Evolutionary conservation across 371 early-diverging fungal genomes (phyloP).

Genomic region (Rhizomucor miehei): DNA sequence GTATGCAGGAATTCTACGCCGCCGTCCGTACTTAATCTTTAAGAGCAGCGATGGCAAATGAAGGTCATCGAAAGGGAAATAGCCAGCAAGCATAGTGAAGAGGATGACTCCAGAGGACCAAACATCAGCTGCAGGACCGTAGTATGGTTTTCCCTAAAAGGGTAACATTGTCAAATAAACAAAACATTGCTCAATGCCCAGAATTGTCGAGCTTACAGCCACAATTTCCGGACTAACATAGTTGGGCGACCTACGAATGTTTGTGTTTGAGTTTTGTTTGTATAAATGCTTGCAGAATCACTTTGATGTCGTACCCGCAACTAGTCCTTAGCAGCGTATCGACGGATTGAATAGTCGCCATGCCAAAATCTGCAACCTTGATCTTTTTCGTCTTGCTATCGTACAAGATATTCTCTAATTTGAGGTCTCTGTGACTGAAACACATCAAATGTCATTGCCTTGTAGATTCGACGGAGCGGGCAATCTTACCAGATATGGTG

Average conservation of each 20-base stretch:
- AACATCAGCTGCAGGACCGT: conserved; percentile 72
- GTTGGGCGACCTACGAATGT: conserved; percentile 67
- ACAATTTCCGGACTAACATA: conserved; percentile 94
- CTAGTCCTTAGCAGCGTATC: conserved; percentile 68
- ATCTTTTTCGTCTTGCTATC: conserved; percentile 67
- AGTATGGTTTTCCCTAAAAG: conserved; percentile 68
- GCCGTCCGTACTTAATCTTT: conserved; percentile 56
- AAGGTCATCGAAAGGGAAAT: conserved; percentile 80
- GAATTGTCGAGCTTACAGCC: too few species aligned
- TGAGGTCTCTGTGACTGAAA: conserved; percentile 91
- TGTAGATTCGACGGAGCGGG: background rate
- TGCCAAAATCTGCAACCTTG: conserved; percentile 85
- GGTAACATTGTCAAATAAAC: conserved; percentile 78
- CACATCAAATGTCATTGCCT: background rate
- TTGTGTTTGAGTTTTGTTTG: background rate
- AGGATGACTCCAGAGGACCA: conserved; percentile 78
- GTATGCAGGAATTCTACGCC: conserved; percentile 53
- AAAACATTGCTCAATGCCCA: conserved; percentile 79
- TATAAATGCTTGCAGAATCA: too few species aligned
- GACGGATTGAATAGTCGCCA: conserved; percentile 71
- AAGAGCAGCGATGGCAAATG: conserved; percentile 61
- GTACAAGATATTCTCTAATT: conserved; percentile 93
- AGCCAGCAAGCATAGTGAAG: conserved; percentile 66
- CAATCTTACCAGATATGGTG: conserved; percentile 41
- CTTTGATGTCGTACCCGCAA: conserved; percentile 58